Evolutionary conservation across 2,329 filamentous ascomycete species (phyloP).

Genomic region (Arthrobotrys entomopaga): DNA sequence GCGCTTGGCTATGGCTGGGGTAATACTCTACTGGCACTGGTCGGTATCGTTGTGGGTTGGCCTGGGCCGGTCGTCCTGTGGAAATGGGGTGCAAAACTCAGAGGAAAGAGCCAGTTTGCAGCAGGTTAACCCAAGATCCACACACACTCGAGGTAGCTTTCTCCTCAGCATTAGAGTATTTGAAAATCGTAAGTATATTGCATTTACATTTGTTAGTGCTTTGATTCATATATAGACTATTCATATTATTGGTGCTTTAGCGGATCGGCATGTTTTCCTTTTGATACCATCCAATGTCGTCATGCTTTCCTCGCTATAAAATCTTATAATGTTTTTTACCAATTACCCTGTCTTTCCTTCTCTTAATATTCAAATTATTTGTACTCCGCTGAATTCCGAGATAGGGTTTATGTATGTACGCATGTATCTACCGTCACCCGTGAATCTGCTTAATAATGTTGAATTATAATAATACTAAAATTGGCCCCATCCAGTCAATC

Average conservation of each 20-base stretch:
- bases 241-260: slow-evolving; percentile 1
- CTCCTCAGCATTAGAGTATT: neutral
- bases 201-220: neutral
- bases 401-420: no score
- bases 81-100: slow-evolving; percentile 48
- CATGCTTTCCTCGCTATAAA: neutral
- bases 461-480: no score
- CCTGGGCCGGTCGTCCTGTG: slow-evolving; percentile 50
- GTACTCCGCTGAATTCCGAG: no score
- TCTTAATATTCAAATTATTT: no score
- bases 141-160: no score
- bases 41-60: slow-evolving; percentile 60
- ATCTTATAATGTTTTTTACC: no score
- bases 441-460: no score
- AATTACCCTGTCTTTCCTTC: no score
- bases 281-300: neutral
- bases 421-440: no score
- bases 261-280: neutral
- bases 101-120: slow-evolving; percentile 50
- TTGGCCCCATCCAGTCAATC: no score
- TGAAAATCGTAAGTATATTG: slow-evolving; percentile 16
- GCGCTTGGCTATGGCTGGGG: slow-evolving; percentile 67
- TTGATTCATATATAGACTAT: neutral
- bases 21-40: slow-evolving; percentile 65
- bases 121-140: slow-evolving; percentile 2